Conservation (phyloP, 345 rosid genomes). For the Moringa oleifera region DNA sequence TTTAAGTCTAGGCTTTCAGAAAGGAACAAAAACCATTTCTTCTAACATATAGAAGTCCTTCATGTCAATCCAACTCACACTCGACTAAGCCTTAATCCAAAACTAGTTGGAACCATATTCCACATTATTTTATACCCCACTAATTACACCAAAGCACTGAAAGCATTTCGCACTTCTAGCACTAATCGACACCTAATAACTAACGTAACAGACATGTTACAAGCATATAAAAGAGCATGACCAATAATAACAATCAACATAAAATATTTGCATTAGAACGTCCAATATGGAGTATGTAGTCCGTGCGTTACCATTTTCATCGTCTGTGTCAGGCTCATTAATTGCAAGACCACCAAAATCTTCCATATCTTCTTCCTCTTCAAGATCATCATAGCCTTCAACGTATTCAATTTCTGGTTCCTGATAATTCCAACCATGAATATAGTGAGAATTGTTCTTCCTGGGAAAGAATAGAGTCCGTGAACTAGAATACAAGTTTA, state of each 20-base stretch:
- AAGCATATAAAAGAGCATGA: background rate
- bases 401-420: slow-evolving; percentile 71
- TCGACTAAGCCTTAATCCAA: background rate
- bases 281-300: background rate
- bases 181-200: background rate
- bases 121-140: background rate
- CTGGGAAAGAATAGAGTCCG: background rate
- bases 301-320: slow-evolving; percentile 30
- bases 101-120: background rate
- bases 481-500: background rate
- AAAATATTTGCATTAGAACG: background rate
- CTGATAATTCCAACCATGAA: slow-evolving; percentile 31
- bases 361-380: slow-evolving; percentile 91
- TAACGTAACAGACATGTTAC: background rate
- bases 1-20: background rate
- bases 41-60: background rate
- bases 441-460: no score
- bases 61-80: background rate
- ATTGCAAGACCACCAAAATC: slow-evolving; percentile 49
- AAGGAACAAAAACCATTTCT: background rate
- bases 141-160: no score
- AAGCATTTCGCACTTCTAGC: no score
- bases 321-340: slow-evolving; percentile 23
- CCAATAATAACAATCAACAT: no score
- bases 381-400: slow-evolving; percentile 72